Conservation (phyloP, 2,329 filamentous ascomycete species). For the Ascochyta lentis region DNA sequence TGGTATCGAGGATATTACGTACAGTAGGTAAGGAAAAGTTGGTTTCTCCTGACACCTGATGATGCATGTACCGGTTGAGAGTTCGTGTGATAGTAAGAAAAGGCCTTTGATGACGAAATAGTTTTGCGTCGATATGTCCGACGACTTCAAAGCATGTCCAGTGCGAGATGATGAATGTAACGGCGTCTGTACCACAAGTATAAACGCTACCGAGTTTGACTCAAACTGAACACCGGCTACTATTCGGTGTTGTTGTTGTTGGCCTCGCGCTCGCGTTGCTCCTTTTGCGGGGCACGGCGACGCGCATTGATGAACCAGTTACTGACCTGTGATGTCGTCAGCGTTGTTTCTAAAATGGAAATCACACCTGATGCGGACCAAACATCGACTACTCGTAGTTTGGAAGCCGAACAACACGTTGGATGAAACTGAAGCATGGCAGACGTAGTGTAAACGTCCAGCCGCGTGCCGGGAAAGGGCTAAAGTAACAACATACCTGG, state of each 20-base stretch:
- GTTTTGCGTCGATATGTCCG: neutral
- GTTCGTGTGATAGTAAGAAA: slow-evolving; percentile 3
- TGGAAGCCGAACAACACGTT: slow-evolving; percentile 1
- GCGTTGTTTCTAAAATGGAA: slow-evolving; percentile 1
- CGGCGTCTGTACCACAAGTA: neutral
- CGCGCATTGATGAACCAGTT: slow-evolving; percentile 85
- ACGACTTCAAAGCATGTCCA: slow-evolving; percentile 16
- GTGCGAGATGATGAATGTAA: slow-evolving; percentile 9
- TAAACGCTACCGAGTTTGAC: neutral
- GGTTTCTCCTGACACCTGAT: neutral
- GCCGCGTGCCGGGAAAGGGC: slow-evolving; percentile 54
- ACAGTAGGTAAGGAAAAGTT: neutral
- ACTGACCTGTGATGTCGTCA: slow-evolving; percentile 59
- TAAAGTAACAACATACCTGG: slow-evolving; percentile 53
- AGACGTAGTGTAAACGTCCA: slow-evolving; percentile 33
- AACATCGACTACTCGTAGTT: neutral
- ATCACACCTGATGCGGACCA: neutral
- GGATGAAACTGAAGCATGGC: slow-evolving; percentile 20
- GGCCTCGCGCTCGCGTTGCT: slow-evolving; percentile 37
- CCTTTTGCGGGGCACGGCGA: slow-evolving; percentile 56
- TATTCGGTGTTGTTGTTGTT: slow-evolving; percentile 17
- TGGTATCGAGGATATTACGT: slow-evolving; percentile 27
- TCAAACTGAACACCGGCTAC: neutral
- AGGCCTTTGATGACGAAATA: neutral
- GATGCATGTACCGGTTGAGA: slow-evolving; percentile 6